phyloP scores from a whole-genome alignment of 306 rosid genomes.

The Dryas drummondii region DNA sequence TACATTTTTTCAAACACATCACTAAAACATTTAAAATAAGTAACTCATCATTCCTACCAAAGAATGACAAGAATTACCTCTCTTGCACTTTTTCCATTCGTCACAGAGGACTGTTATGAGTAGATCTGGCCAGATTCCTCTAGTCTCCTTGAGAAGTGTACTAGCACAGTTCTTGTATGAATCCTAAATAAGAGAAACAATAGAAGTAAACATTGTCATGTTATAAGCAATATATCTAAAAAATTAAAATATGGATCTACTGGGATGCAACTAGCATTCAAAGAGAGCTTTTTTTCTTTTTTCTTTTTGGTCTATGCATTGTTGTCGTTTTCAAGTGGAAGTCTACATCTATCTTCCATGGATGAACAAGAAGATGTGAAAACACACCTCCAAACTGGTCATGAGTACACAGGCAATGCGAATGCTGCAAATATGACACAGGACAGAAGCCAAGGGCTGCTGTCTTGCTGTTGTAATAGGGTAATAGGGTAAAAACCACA shows the following conservation, averaged over 20 bases:
- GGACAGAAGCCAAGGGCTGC: too few species aligned
- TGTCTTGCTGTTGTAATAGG: too few species aligned
- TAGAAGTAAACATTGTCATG: neutral
- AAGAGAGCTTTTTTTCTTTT: neutral
- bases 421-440: too few species aligned
- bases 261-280: neutral
- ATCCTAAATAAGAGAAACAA: slow-evolving; percentile 46
- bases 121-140: slow-evolving; percentile 81
- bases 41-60: slow-evolving; percentile 20
- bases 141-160: slow-evolving; percentile 64
- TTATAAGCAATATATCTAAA: neutral
- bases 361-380: neutral
- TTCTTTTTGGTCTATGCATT: neutral
- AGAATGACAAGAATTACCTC: slow-evolving; percentile 53
- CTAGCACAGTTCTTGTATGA: slow-evolving; percentile 60
- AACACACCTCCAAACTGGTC: neutral
- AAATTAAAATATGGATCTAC: neutral
- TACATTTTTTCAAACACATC: slow-evolving; percentile 37
- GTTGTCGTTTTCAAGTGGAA: neutral
- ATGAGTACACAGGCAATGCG: too few species aligned
- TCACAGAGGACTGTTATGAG: slow-evolving; percentile 62
- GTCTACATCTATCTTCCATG: neutral
- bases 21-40: slow-evolving; percentile 18
- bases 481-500: too few species aligned
- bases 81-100: slow-evolving; percentile 90